Base-by-base conservation (phyloP, 2,329 filamentous ascomycete species). In the Tolypocladium ophioglossoides region DNA sequence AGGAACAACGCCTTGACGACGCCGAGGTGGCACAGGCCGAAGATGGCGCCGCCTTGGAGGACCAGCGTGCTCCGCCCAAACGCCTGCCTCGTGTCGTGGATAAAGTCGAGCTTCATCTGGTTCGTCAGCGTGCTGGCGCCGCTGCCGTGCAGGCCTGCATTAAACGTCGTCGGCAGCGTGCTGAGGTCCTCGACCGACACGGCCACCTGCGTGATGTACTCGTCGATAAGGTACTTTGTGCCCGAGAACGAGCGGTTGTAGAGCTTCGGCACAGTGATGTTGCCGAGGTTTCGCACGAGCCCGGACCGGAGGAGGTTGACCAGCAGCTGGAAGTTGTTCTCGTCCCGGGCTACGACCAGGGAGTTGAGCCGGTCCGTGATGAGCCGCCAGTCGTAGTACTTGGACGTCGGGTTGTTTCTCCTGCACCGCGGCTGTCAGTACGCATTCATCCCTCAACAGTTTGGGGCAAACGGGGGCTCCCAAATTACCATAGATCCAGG, bases 181-280 rank as follows among this genome's bases (percentile, higher is more conserved):
- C 84, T 85, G 39, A 96, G 85, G 64, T 91, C 85, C 57, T 88
- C 82, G 53, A 96, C 83, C 2, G 89, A 86, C 55, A 87, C 81
- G n/a, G 87, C 87, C 38, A 95, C 85, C 65, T 92, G 85, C 1
- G 85, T 84, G 57, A 95, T 85, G 65, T 96, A 96, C 68, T 95
- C 88, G 65, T 96, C 91, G 57, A 96, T 95, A 50, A 96, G 73
- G 52, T 88, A 81, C 68, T 96, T 96, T 1, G 91, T 96, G 18
- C 91, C 91, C 1, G 87, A 86, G 66, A 94, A 94, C 14, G 89
- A 87, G 55, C 86, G 81, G 63, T 91, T 91, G 72, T 91, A 96
- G 1, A 96, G 76, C 58, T 84, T 84, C 2, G 89, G 83, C 1
- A 86, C 82, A 1, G 89, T 89, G 62, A 96, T 95, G 66, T 95